phyloP scores from a whole-genome alignment of 768 basidiomycete genomes.

The Rubroboletus pulcherrimus region DNA sequence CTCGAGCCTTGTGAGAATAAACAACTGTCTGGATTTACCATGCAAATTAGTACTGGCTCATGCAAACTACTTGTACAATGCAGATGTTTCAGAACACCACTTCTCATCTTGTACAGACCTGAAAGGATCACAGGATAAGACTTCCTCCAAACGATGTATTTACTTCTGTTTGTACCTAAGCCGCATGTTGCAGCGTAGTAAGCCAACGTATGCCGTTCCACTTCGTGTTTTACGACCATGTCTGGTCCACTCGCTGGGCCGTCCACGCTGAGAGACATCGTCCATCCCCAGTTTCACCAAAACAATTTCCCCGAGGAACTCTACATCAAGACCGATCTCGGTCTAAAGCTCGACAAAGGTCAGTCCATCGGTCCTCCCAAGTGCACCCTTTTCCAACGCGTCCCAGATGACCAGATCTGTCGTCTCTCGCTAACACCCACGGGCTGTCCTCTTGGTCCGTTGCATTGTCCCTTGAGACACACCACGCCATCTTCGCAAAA shows the following conservation, averaged over 20 bases:
- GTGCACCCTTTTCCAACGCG: not conserved
- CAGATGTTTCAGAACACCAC: not conserved
- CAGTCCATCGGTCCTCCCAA: not conserved
- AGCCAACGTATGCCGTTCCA: not conserved
- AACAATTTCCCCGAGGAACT: conserved; percentile 81
- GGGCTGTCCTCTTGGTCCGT: conserved; percentile 88
- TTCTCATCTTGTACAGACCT: not conserved
- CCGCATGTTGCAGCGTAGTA: not conserved
- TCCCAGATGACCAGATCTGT: conserved; percentile 90
- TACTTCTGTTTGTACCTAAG: not conserved
- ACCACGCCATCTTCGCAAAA: conserved; percentile 85
- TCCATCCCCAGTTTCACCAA: conserved; percentile 92
- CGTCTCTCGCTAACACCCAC: conserved; percentile 73
- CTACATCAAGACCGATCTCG: conserved; percentile 77
- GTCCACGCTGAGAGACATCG: conserved; percentile 60
- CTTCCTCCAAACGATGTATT: not conserved
- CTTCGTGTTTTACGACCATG: conserved; percentile 9
- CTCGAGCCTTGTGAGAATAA: not conserved
- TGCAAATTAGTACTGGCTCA: too few relatives aligned
- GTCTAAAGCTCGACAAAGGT: conserved; percentile 92
- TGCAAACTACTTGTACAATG: not conserved
- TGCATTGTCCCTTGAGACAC: conserved; percentile 89
- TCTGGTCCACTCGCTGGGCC: conserved; percentile 54
- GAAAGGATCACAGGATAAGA: too few relatives aligned
- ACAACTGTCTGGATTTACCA: not conserved